Evolutionary conservation across 495 filamentous ascomycete genomes (phyloP).

Genomic region (Thermochaetoides thermophila): DNA sequence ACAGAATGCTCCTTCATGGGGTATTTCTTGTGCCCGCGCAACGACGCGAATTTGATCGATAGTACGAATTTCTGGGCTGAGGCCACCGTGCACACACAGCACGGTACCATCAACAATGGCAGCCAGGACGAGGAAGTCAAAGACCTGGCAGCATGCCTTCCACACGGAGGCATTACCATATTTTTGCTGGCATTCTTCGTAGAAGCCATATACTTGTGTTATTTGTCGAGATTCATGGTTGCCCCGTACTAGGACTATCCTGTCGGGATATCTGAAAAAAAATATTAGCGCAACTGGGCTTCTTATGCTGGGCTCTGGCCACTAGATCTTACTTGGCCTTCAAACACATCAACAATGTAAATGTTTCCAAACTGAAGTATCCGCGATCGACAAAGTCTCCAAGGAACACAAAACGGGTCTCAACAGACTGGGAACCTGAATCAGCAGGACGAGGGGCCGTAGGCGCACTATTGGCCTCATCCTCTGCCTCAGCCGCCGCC

Average conservation of each 20-base stretch:
- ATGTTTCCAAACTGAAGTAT: slow-evolving; percentile 94
- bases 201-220: slow-evolving; percentile 97
- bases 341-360: slow-evolving; percentile 86
- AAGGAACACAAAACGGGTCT: slow-evolving; percentile 85
- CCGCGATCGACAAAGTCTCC: slow-evolving; percentile 96
- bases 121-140: slow-evolving; percentile 91
- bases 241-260: slow-evolving; percentile 87
- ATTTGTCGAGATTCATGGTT: slow-evolving; percentile 98
- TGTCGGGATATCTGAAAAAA: slow-evolving; percentile 66
- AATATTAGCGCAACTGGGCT: slow-evolving; percentile 9
- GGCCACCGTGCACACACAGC: slow-evolving; percentile 90
- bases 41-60: slow-evolving; percentile 96
- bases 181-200: slow-evolving; percentile 95
- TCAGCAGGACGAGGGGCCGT: slow-evolving; percentile 28
- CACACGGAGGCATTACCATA: slow-evolving; percentile 97
- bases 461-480: slow-evolving; percentile 18
- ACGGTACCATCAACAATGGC: slow-evolving; percentile 96
- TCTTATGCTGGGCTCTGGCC: background rate
- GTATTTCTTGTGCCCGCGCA: slow-evolving; percentile 91
- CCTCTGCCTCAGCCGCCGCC: slow-evolving; percentile 27
- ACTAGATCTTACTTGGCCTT: slow-evolving; percentile 62
- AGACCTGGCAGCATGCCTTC: slow-evolving; percentile 98
- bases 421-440: slow-evolving; percentile 39
- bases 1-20: slow-evolving; percentile 95
- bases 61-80: slow-evolving; percentile 91